Evolutionary conservation across 2,329 filamentous ascomycete genomes (phyloP).

Genomic region (Plenodomus biglobosus): DNA sequence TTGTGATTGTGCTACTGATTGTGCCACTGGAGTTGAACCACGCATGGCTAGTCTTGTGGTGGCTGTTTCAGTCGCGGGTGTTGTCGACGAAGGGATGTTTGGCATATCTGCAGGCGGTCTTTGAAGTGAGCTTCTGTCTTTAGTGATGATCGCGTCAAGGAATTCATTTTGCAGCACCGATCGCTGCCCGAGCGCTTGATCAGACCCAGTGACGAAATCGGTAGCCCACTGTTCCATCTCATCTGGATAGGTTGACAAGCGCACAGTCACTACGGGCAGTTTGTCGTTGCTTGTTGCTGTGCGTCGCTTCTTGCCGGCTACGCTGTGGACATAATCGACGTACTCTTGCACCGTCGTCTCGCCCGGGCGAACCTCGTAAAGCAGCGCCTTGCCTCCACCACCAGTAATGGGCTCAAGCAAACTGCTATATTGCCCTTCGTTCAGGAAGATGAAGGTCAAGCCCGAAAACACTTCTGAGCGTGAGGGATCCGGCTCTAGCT

Average conservation of each 20-base stretch:
- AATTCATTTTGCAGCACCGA: constrained; percentile 90
- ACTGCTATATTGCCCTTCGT: constrained; percentile 72
- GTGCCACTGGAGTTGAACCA: constrained; percentile 19
- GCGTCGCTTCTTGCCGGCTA: constrained; percentile 72
- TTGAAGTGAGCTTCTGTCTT: constrained; percentile 72
- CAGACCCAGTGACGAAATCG: constrained; percentile 68
- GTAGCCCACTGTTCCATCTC: constrained; percentile 66
- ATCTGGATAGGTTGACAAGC: constrained; percentile 56
- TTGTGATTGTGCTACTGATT: constrained; percentile 21
- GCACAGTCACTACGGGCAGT: constrained; percentile 76
- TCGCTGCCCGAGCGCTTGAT: constrained; percentile 73
- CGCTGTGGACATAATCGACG: constrained; percentile 71
- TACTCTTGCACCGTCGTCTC: constrained; percentile 74
- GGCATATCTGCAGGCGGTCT: constrained; percentile 58
- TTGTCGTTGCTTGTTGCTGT: constrained; percentile 65
- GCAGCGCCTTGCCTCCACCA: constrained; percentile 79
- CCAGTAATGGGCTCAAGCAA: constrained; percentile 73
- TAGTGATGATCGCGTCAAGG: constrained; percentile 81
- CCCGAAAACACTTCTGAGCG: constrained; percentile 77
- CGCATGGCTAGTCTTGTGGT: constrained; percentile 16
- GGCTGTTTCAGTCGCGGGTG: constrained; percentile 15
- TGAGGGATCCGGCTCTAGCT: constrained; percentile 68
- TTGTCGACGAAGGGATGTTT: constrained; percentile 21
- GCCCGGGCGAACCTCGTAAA: constrained; percentile 62
- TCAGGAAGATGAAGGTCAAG: constrained; percentile 87